Evolutionary conservation across 225 moss, liverwort and hornwort species (phyloP), one percentile per base, ranked within the genome.

Genomic region (Bryoerythrophyllum caledonicum): DNA sequence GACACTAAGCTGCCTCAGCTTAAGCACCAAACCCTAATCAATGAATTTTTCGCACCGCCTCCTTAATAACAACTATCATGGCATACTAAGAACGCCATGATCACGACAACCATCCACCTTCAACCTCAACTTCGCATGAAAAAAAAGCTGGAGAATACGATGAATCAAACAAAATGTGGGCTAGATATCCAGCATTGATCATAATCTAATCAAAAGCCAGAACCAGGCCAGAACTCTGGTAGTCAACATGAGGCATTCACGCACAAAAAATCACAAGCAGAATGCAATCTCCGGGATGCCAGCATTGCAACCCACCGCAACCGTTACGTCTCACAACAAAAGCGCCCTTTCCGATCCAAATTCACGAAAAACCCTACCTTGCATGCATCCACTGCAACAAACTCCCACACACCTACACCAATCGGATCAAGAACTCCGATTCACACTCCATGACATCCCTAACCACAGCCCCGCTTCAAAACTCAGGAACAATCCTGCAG

Each of bases 331-430:
- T 17, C 63, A 30, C 60, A 48, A 32, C 17, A 62, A 51, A 23
- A 74, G 52, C 63, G 35, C 12, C 63, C 37, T 74, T 64, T 63
- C 35, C 54, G 12, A 65, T 75, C 75, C 56, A 57, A 74, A 56
- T 43, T 21, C 26, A 55, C 15, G 16, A n/a, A 19, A 14, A 66
- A 66, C 9, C 65, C 52, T 57, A 44, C 7, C 43, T 43, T 63
- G 7, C 44, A 57, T 67, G 57, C 56, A 75, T 6, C 55, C 35
- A 41, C 43, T 28, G 7, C 30, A 16, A 75, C 21, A 16, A 21
- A 65, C 15, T 65, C 26, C 16, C 14, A 6, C 8, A 43, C 27
- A 19, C 5, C 27, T 59, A 56, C 4, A 20, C 46, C 73, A 15
- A 67, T 67, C 30, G 16, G 67, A 58, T 57, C 44, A 58, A 75